Base-by-base conservation (phyloP, 1,139 yeast species). In the Yamadazyma jaroonii region DNA sequence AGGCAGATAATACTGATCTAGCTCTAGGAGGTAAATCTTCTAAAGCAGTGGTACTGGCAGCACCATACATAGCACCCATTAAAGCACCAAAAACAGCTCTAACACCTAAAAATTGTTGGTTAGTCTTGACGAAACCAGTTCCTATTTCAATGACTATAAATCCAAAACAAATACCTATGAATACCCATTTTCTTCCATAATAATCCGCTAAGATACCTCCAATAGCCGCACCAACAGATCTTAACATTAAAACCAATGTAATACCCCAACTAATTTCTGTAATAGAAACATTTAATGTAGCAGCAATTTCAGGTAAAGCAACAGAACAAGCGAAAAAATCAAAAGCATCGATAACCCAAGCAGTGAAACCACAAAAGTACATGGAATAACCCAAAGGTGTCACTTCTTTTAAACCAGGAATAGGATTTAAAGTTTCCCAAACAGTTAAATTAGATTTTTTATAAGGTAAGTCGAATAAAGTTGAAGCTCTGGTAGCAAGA, bases 341-440 rank as follows among this genome's bases (percentile, higher is more conserved):
- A 57, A 84, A 72, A 3, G 94, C 84, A 56, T 84, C 94, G 74
- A 86, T 74, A 4, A 88, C 72, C 94, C 94, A 85, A 23, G 84
- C 87, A 43, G 70, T 54, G 49, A 81, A 79, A 3, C 88, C 89
- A 32, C 81, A 67, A 22, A 67, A 42, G 52, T 83, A 81, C 56
- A 81, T 78, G 38, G 75, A 65, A 87, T 89, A 66, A 37, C 59
- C 64, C 53, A 53, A 40, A 42, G 50, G 44, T 4, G 52, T 52
- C 49, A 66, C 53, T 41, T 54, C 58, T 25, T 39, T 50, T 25
- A 66, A 54, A n/a, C 61, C 62, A 1, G 60, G 56, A 23, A 64
- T 47, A 2, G 73, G 73, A 40, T 65, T 64, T 24, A 64, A 44
- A 5, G 58, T 46, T 33, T 52, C 40, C 44, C 49, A 50, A 10